A percentile compares a stretch with the other conserved stretches of the same genome.
These are phyloP conservation scores for Cutaneotrichosporon sp. DNA, from an alignment of 1,284 basidiomycete genomes.

Conservation along the genomic window DNA sequence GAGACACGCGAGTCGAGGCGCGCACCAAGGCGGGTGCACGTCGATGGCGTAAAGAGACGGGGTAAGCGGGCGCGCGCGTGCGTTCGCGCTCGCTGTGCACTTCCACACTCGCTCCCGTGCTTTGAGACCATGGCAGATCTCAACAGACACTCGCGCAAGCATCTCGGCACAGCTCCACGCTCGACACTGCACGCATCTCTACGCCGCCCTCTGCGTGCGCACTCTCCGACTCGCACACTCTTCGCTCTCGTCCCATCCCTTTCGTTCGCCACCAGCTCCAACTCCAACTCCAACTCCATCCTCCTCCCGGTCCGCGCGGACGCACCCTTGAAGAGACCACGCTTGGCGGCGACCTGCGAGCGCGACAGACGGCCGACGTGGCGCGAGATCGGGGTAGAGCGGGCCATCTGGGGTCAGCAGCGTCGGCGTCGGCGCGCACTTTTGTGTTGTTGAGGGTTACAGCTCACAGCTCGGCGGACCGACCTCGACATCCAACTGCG, in stretches of 20 bases:
- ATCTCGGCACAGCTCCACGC: too few species aligned
- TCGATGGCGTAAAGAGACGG: neutral
- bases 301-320: neutral
- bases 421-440: constrained; percentile 18
- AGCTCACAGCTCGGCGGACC: constrained; percentile 10
- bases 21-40: too few species aligned
- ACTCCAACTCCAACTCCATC: neutral
- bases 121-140: too few species aligned
- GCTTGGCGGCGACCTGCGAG: constrained; percentile 75
- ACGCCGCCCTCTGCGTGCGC: neutral
- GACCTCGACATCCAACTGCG: neutral
- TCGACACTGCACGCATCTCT: too few species aligned
- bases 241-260: neutral
- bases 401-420: constrained; percentile 69
- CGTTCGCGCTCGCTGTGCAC: neutral
- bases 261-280: neutral
- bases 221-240: neutral
- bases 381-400: constrained; percentile 81
- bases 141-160: too few species aligned
- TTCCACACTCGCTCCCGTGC: neutral
- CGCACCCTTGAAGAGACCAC: constrained; percentile 62
- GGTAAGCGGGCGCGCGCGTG: too few species aligned
- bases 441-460: constrained; percentile 26
- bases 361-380: constrained; percentile 80
- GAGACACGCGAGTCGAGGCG: neutral